These are phyloP conservation scores for Backusella mclennaniae DNA, from an alignment of 192 early-diverging fungal species.

Conservation along the genomic window DNA sequence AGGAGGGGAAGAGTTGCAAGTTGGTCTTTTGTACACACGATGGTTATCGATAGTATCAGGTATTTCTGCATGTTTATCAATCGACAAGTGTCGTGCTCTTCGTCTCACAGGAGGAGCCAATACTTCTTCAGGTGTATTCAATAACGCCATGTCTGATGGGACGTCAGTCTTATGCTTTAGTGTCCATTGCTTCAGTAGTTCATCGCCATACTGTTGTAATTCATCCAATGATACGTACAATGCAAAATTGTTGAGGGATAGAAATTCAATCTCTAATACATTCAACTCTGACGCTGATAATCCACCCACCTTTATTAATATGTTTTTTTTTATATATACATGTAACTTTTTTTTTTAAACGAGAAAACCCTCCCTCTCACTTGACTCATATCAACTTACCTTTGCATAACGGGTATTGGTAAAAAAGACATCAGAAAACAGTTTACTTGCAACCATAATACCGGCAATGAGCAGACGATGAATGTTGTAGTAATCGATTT, in stretches of 20 bases:
- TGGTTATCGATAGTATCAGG: neutral
- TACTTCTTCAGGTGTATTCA: neutral
- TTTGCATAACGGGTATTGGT: constrained; percentile 89
- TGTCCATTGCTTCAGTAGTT: constrained; percentile 59
- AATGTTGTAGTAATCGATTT: constrained; percentile 85
- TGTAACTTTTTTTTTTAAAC: no score
- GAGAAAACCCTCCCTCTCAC: neutral
- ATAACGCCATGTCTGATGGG: neutral
- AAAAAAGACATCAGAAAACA: constrained; percentile 91
- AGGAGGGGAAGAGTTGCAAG: neutral
- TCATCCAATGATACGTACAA: constrained; percentile 74
- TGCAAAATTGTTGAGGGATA: constrained; percentile 78
- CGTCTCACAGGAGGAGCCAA: neutral
- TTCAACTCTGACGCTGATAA: constrained; percentile 87
- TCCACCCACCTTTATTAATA: constrained; percentile 64
- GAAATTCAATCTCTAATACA: constrained; percentile 83
- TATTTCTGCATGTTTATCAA: neutral
- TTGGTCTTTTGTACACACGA: neutral
- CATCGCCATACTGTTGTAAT: constrained; percentile 73
- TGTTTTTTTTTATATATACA: neutral
- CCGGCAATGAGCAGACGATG: constrained; percentile 90
- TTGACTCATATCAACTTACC: constrained; percentile 27
- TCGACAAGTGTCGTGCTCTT: constrained; percentile 11
- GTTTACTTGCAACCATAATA: constrained; percentile 88
- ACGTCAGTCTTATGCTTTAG: constrained; percentile 13